Percentiles rank a stretch among this genome's conserved stretches.
Evolutionary conservation across 176 grass and related monocot species (phyloP).

Genomic region (Triticum urartu): DNA sequence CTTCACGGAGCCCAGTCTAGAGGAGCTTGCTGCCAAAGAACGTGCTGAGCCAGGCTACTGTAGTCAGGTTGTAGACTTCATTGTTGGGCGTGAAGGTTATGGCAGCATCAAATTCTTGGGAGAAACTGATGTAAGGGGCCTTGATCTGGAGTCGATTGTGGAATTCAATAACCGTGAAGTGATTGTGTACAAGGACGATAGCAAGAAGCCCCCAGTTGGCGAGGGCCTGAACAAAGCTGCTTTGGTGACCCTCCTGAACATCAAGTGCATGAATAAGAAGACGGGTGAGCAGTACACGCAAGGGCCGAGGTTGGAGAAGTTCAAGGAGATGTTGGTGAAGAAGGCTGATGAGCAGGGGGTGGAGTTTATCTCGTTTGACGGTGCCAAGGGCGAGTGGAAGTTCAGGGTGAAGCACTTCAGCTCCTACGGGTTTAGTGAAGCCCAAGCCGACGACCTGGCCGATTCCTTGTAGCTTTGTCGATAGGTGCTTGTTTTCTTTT

Average conservation of each 20-base stretch:
- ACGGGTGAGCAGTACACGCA: conserved; percentile 45
- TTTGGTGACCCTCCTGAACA: conserved; percentile 77
- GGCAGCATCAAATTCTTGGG: conserved; percentile 82
- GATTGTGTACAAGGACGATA: conserved; percentile 79
- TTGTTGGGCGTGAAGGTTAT: conserved; percentile 65
- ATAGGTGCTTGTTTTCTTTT: background rate
- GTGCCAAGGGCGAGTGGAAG: conserved; percentile 78
- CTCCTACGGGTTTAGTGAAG: conserved; percentile 34
- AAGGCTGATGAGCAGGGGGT: conserved; percentile 73
- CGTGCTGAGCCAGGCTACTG: conserved; percentile 70
- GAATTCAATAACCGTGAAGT: conserved; percentile 88
- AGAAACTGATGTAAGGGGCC: conserved; percentile 67
- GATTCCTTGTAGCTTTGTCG: background rate
- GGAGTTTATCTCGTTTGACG: conserved; percentile 63
- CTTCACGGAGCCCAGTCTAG: conserved; percentile 64
- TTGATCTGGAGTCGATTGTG: conserved; percentile 69
- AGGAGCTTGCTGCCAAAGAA: conserved; percentile 86
- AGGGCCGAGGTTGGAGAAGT: conserved; percentile 57
- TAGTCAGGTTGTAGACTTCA: conserved; percentile 59
- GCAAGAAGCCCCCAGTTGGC: conserved; percentile 73
- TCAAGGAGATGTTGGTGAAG: conserved; percentile 62
- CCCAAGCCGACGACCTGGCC: background rate
- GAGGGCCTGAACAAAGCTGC: conserved; percentile 84
- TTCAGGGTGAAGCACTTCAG: conserved; percentile 90
- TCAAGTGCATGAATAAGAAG: conserved; percentile 83